phyloP scores from a whole-genome alignment of 108 stramenopile genomes.

The Cyclotella cryptica region DNA sequence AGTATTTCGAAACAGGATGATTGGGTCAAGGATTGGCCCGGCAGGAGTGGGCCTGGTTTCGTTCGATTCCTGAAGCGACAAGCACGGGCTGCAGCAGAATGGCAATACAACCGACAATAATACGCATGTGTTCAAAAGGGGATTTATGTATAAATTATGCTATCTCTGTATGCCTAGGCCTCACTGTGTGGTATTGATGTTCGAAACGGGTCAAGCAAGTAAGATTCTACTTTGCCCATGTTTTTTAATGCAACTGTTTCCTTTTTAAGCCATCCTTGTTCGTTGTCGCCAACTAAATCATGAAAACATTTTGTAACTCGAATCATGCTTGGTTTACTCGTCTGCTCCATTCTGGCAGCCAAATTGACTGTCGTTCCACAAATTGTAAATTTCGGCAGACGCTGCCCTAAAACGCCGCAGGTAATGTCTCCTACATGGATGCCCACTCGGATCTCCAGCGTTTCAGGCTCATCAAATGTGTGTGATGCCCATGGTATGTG shows the following conservation, averaged over 20 bases:
- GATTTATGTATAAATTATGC: neutral
- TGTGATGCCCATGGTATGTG: conserved; percentile 11
- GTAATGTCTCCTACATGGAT: conserved; percentile 49
- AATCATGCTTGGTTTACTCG: conserved; percentile 28
- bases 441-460: conserved; percentile 46
- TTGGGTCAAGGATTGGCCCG: neutral
- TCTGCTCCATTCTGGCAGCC: conserved; percentile 53
- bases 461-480: conserved; percentile 2
- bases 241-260: conserved; percentile 35
- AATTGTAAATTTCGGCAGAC: conserved; percentile 44
- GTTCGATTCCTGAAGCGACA: conserved; percentile 26
- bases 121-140: neutral
- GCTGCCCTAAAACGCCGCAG: conserved; percentile 44
- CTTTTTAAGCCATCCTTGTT: conserved; percentile 29
- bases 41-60: conserved; percentile 1
- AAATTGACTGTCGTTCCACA: conserved; percentile 41
- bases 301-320: conserved; percentile 38
- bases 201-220: conserved; percentile 29
- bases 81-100: conserved; percentile 47
- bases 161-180: neutral
- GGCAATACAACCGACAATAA: conserved; percentile 46
- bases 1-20: neutral
- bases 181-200: neutral
- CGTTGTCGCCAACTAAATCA: conserved; percentile 22
- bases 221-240: conserved; percentile 38